phyloP scores from a whole-genome alignment of 1,139 yeast genomes.

The Geotrichum klebahnii region DNA sequence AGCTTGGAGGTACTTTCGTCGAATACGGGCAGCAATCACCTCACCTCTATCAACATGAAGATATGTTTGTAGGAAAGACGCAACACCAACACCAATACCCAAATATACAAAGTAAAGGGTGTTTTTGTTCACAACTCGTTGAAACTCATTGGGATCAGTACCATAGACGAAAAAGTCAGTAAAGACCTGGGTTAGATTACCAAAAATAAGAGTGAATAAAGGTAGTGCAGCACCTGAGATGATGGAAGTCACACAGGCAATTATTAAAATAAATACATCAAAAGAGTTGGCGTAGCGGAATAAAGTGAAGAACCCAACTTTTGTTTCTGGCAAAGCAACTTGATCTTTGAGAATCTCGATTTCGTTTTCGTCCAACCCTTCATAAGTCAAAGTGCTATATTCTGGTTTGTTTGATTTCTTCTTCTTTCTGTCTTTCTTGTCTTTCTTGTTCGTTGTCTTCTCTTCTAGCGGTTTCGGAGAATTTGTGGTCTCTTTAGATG shows the following conservation, averaged over 20 bases:
- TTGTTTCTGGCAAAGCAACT: slow-evolving; percentile 29
- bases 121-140: slow-evolving; percentile 35
- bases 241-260: slow-evolving; percentile 37
- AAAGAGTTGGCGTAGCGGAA: slow-evolving; percentile 38
- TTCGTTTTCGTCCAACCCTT: slow-evolving; percentile 35
- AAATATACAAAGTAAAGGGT: slow-evolving; percentile 42
- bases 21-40: slow-evolving; percentile 42
- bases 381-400: slow-evolving; percentile 15
- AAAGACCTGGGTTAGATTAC: slow-evolving; percentile 41
- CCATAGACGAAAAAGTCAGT: slow-evolving; percentile 35
- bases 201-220: slow-evolving; percentile 42
- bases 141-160: slow-evolving; percentile 35
- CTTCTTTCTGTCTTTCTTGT: neutral
- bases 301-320: slow-evolving; percentile 34
- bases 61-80: slow-evolving; percentile 37
- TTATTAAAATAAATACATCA: slow-evolving; percentile 32
- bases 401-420: slow-evolving; percentile 8
- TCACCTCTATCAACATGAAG: slow-evolving; percentile 44
- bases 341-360: slow-evolving; percentile 38
- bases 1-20: slow-evolving; percentile 41
- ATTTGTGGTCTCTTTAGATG: no score
- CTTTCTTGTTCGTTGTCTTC: neutral
- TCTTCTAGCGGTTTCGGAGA: neutral
- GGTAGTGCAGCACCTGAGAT: slow-evolving; percentile 43
- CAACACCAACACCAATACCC: slow-evolving; percentile 40